Percentiles rank a stretch among this genome's conserved stretches.
Evolutionary conservation across 352 stramenopile genomes (phyloP).

Genomic region (Globisporangium ultimum): DNA sequence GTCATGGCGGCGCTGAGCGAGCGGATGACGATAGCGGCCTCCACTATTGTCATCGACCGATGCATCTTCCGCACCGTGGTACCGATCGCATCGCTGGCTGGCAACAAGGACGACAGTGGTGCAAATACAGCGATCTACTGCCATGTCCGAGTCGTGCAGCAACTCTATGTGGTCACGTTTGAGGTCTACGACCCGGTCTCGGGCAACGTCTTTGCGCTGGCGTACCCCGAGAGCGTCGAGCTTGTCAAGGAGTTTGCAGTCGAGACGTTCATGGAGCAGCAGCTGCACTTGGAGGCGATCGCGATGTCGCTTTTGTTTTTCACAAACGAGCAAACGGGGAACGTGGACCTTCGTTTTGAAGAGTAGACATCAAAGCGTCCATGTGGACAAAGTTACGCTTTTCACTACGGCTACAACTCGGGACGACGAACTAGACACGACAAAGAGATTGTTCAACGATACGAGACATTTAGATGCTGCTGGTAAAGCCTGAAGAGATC

Average conservation of each 20-base stretch:
- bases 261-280: constrained; percentile 53
- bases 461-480: no score
- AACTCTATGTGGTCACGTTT: constrained; percentile 25
- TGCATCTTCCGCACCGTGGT: constrained; percentile 38
- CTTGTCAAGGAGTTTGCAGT: constrained; percentile 50
- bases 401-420: background rate
- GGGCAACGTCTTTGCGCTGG: constrained; percentile 21
- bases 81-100: constrained; percentile 33
- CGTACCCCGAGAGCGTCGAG: constrained; percentile 49
- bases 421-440: background rate
- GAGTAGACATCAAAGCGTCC: constrained; percentile 22
- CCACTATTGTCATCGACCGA: constrained; percentile 27
- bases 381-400: background rate
- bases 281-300: constrained; percentile 60
- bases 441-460: no score
- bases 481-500: background rate
- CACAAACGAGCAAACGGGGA: constrained; percentile 15
- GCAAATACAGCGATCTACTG: constrained; percentile 30
- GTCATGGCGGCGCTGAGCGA: constrained; percentile 38
- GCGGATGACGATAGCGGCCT: constrained; percentile 12
- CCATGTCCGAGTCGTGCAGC: constrained; percentile 29
- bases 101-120: constrained; percentile 17
- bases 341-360: constrained; percentile 48
- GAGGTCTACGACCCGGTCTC: constrained; percentile 34
- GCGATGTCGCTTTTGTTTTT: constrained; percentile 47